phyloP scores from a whole-genome alignment of 768 basidiomycete species.

The Rhodotorula toruloides region DNA sequence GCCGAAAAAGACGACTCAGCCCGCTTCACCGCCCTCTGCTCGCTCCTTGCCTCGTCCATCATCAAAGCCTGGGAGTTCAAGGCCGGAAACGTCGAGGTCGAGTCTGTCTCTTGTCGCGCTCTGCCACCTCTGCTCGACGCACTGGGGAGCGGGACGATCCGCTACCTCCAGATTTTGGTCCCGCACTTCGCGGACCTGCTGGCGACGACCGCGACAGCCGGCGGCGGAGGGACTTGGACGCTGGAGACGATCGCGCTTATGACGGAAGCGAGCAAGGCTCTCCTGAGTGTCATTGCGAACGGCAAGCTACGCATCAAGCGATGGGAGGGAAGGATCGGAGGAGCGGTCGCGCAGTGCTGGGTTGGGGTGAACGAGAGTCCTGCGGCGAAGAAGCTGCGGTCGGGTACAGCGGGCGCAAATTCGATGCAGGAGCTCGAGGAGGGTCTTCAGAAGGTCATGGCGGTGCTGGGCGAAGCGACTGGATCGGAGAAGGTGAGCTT shows the following conservation, averaged over 20 bases:
- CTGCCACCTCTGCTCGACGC: conserved; percentile 1
- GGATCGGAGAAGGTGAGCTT: background rate
- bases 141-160: background rate
- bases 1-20: conserved; percentile 2
- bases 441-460: background rate
- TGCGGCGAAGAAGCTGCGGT: background rate
- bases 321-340: conserved; percentile 12
- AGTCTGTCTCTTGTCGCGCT: background rate
- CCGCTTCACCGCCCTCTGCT: conserved; percentile 20
- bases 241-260: conserved; percentile 10
- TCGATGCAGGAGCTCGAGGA: background rate
- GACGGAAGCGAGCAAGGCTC: background rate
- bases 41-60: conserved; percentile 6
- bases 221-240: background rate
- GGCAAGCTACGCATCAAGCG: background rate
- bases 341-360: conserved; percentile 14
- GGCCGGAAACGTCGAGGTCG: background rate
- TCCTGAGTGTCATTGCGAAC: background rate
- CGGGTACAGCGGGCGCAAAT: background rate
- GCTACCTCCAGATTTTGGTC: conserved; percentile 21
- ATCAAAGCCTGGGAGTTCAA: conserved; percentile 32
- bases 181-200: conserved; percentile 23
- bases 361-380: conserved; percentile 3
- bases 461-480: background rate
- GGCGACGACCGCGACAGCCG: background rate